Evolutionary conservation across 2,329 filamentous ascomycete genomes (phyloP), one percentile per base, ranked within the genome.

Genomic region (Colletotrichum musae): DNA sequence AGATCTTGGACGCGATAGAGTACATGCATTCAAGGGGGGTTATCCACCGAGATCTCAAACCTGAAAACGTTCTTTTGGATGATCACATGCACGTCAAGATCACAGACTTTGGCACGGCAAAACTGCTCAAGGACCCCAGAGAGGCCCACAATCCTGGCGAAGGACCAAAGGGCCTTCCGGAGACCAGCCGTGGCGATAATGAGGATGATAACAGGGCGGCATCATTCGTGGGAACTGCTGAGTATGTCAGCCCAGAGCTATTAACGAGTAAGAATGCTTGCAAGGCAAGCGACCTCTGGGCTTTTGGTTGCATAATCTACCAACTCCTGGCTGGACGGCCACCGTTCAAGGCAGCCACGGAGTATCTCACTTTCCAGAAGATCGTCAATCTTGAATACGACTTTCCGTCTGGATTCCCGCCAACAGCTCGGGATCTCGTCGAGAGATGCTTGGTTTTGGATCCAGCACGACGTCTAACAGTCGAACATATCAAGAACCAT

Each of bases 71-170:
- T 4, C 87, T 99, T 6, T 86, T 99, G 45, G 96, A 99, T 79
- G 93, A 95, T 72, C 92, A 97, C 76, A 97, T 98, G 93, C 94
- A 98, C 76, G 92, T 98, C 81, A 99, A 99, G 80, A 98, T 99
- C 73, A 99, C 96, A 7, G 96, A 99, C 81, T 99, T 99, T 77
- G 96, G 96, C 50, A 99, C 96, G 0, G 96, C 96, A n/a, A 98
- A 98, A 79, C 89, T 99, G 71, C 85, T 99, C 53, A 91, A 92
- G 58, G 85, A 87, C 72, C 86, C 83, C 73, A 82, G 82, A 79
- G 80, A 80, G 75, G 80, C 80, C 15, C 81, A 86, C 78, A 76
- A 85, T 64, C 80, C 82, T 2, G 81, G 83, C 15, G 74, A 81
- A 5, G 78, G 80, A 0, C 73, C 78, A 58, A 80, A 77, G 63